These are phyloP conservation scores for Skeletonema costatum DNA, from an alignment of 108 stramenopile genomes.

Conservation along the genomic window DNA sequence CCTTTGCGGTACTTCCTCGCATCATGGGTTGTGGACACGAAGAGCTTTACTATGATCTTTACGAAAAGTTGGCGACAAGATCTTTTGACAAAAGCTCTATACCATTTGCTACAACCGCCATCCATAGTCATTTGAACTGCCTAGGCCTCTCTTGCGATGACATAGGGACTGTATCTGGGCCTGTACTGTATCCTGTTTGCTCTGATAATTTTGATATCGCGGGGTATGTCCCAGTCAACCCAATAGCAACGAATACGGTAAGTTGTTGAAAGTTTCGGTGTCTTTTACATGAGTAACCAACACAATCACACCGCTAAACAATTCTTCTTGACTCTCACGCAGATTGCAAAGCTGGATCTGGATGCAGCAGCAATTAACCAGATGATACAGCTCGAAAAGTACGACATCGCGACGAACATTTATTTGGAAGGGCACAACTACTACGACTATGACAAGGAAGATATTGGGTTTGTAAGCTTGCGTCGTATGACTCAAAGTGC, in stretches of 20 bases:
- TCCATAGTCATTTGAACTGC: conserved; percentile 67
- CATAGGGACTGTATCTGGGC: conserved; percentile 49
- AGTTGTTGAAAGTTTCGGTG: neutral
- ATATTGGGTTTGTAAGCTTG: conserved; percentile 36
- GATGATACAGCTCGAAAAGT: conserved; percentile 70
- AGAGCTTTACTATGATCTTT: conserved; percentile 53
- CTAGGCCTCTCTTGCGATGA: conserved; percentile 75
- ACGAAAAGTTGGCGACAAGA: conserved; percentile 43
- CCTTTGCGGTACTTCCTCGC: conserved; percentile 61
- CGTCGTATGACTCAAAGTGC: conserved; percentile 32
- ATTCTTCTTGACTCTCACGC: neutral
- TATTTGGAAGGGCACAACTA: conserved; percentile 48
- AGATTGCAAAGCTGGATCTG: conserved; percentile 70
- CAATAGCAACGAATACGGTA: conserved; percentile 38
- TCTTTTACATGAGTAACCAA: too few species aligned
- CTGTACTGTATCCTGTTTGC: conserved; percentile 14
- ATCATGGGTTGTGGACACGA: conserved; percentile 61
- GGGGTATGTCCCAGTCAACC: conserved; percentile 66
- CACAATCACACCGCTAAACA: neutral
- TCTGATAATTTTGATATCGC: conserved; percentile 52
- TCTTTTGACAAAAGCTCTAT: conserved; percentile 17
- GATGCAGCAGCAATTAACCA: conserved; percentile 73
- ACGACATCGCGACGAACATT: conserved; percentile 32
- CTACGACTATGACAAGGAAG: conserved; percentile 35
- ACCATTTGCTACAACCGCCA: conserved; percentile 40